Conservation (phyloP, 2,329 filamentous ascomycete genomes). For the Keithomyces neogunnii region DNA sequence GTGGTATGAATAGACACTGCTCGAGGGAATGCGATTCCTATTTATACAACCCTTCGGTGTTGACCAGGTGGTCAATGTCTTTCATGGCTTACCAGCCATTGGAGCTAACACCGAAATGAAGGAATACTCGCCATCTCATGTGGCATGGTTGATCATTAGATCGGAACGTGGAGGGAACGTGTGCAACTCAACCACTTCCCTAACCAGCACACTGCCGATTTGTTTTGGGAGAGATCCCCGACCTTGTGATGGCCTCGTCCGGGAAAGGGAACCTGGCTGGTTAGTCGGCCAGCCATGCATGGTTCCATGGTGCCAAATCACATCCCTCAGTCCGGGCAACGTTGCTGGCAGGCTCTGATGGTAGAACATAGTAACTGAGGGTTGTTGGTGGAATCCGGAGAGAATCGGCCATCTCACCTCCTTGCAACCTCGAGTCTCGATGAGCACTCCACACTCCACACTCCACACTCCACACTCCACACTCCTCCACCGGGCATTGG, state of each 20-base stretch:
- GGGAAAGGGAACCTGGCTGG: not conserved
- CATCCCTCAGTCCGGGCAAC: conserved; percentile 2
- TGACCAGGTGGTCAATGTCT: not conserved
- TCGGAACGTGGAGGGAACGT: conserved; percentile 3
- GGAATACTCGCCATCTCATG: not conserved
- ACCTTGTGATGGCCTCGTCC: conserved; percentile 1
- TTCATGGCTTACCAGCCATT: not conserved
- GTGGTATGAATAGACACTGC: not conserved
- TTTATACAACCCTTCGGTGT: conserved; percentile 1
- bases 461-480: too few relatives aligned
- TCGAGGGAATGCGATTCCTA: not conserved
- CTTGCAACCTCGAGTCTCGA: too few relatives aligned
- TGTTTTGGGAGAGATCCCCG: not conserved
- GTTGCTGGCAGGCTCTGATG: conserved; percentile 3
- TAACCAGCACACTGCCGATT: not conserved
- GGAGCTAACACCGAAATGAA: not conserved
- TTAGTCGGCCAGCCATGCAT: not conserved
- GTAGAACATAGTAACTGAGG: not conserved
- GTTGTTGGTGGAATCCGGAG: not conserved
- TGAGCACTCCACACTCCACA: too few relatives aligned
- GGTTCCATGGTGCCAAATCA: not conserved
- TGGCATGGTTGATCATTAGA: not conserved
- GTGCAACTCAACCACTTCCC: conserved; percentile 4
- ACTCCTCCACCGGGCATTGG: too few relatives aligned
- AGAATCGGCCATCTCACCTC: too few relatives aligned